Conservation (phyloP, 179 eudicot species). For the Silene noctiflora region DNA sequence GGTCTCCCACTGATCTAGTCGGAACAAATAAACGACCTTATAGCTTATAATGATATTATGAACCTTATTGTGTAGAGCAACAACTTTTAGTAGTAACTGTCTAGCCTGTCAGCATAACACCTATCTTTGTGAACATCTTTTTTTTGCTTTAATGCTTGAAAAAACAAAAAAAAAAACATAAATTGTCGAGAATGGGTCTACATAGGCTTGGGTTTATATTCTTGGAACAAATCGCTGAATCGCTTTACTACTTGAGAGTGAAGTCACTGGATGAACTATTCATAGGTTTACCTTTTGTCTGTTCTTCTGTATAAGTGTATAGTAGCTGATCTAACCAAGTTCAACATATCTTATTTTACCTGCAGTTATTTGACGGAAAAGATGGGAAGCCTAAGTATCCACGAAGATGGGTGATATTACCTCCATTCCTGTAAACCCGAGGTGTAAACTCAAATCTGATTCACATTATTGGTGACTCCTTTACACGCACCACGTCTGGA, state of each 20-base stretch:
- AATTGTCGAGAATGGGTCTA: no score
- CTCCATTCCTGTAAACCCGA: constrained; percentile 74
- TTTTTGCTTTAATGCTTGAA: no score
- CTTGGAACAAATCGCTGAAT: not conserved
- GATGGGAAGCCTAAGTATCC: constrained; percentile 91
- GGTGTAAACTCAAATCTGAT: not conserved
- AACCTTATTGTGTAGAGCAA: no score
- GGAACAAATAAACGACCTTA: no score
- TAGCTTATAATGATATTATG: no score
- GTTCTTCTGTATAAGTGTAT: no score
- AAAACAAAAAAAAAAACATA: no score
- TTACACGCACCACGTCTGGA: constrained; percentile 4
- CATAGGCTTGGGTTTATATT: no score
- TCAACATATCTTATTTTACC: not conserved
- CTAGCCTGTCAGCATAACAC: no score
- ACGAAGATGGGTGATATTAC: constrained; percentile 87
- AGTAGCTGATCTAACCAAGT: constrained; percentile 8
- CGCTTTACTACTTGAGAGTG: not conserved
- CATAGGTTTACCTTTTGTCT: not conserved
- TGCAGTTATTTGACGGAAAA: constrained; percentile 90
- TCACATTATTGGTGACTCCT: not conserved
- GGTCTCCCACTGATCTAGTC: no score
- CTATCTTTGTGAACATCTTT: no score
- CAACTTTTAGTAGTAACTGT: no score
- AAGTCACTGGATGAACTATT: not conserved